Evolutionary conservation across 108 stramenopile genomes (phyloP).

Genomic region (Skeletonema costatum): DNA sequence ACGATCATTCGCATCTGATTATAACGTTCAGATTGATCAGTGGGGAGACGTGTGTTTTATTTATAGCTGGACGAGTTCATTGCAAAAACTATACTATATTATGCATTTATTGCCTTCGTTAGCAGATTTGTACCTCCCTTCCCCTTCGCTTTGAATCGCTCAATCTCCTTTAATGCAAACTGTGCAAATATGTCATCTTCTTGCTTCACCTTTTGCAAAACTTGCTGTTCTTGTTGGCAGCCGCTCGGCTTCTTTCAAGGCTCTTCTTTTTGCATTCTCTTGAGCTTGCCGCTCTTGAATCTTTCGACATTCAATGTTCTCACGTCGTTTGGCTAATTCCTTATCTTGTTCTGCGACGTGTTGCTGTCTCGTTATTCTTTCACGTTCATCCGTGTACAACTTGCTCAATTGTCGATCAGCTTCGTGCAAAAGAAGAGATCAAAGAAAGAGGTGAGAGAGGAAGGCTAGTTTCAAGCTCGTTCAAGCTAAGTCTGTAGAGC

Average conservation of each 20-base stretch:
- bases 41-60: no score
- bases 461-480: no score
- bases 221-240: conserved; percentile 33
- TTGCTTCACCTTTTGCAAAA: conserved; percentile 24
- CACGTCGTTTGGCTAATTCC: conserved; percentile 31
- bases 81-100: no score
- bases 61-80: no score
- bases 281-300: conserved; percentile 39
- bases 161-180: conserved; percentile 40
- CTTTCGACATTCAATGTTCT: conserved; percentile 28
- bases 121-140: conserved; percentile 29
- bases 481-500: no score
- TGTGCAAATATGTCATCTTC: conserved; percentile 48
- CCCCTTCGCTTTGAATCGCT: conserved; percentile 33
- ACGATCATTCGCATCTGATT: no score
- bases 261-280: conserved; percentile 28
- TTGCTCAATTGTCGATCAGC: conserved; percentile 35
- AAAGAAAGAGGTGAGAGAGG: background rate
- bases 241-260: conserved; percentile 9
- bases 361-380: conserved; percentile 14
- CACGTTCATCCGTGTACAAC: conserved; percentile 38
- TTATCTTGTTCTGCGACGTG: conserved; percentile 26
- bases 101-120: conserved; percentile 25
- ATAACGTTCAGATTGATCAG: no score
- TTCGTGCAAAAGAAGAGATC: background rate